A percentile compares a stretch with the other conserved stretches of the same genome.
Conservation (phyloP, 352 stramenopile species). For the Thalassiosira ordinaria region DNA sequence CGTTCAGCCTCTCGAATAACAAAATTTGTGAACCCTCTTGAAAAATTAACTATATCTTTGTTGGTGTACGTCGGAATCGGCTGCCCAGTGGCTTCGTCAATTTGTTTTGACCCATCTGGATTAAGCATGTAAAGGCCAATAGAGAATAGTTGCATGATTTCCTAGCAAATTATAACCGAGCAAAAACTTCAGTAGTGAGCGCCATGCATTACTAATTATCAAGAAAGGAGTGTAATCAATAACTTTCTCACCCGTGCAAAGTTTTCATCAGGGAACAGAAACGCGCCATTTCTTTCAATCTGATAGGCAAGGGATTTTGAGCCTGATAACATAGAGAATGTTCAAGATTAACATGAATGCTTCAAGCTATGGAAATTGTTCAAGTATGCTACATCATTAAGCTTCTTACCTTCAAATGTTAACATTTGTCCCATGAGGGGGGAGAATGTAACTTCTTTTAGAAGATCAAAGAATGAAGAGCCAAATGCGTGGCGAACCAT, state of each 20-base stretch:
- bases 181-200: no score
- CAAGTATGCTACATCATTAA: no score
- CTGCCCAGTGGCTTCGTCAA: slow-evolving; percentile 52
- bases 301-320: slow-evolving; percentile 47
- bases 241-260: no score
- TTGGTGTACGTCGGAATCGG: slow-evolving; percentile 67
- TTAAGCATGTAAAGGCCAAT: slow-evolving; percentile 71
- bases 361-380: no score
- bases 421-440: slow-evolving; percentile 75
- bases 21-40: slow-evolving; percentile 66
- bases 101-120: slow-evolving; percentile 60
- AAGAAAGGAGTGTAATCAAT: no score
- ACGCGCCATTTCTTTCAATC: slow-evolving; percentile 33
- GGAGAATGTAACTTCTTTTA: slow-evolving; percentile 74
- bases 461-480: slow-evolving; percentile 73
- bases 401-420: slow-evolving; percentile 51
- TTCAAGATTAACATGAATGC: slow-evolving; percentile 4
- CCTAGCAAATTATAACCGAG: no score
- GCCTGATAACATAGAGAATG: background rate
- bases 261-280: slow-evolving; percentile 50
- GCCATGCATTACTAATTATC: no score
- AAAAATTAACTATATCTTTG: slow-evolving; percentile 68
- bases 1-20: slow-evolving; percentile 24
- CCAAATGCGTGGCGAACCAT: slow-evolving; percentile 84
- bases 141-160: slow-evolving; percentile 71